A percentile compares a stretch with the other conserved stretches of the same genome.
Conservation (phyloP, 1,139 yeast genomes). For the Suhomyces chickasaworum region DNA sequence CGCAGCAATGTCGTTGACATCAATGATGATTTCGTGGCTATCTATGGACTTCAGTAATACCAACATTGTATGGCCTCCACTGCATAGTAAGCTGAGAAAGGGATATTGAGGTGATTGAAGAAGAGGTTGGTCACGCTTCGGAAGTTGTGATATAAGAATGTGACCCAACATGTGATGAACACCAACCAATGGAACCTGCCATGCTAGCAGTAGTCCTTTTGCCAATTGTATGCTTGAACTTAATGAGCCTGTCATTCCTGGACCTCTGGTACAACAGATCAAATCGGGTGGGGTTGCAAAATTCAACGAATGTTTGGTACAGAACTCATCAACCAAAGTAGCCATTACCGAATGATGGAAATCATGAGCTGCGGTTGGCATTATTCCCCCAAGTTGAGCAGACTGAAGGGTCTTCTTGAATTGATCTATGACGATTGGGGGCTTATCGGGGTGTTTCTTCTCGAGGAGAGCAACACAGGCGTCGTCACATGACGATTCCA, state of each 20-base stretch:
- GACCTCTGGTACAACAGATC: constrained; percentile 91
- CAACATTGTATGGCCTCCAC: constrained; percentile 95
- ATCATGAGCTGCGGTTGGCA: constrained; percentile 81
- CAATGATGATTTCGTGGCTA: constrained; percentile 71
- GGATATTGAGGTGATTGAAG: constrained; percentile 62
- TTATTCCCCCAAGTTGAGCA: constrained; percentile 72
- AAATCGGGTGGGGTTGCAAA: constrained; percentile 59
- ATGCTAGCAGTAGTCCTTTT: constrained; percentile 79
- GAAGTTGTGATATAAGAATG: constrained; percentile 66
- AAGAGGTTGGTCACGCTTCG: constrained; percentile 36
- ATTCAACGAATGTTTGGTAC: constrained; percentile 27
- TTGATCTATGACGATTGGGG: constrained; percentile 62
- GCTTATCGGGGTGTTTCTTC: constrained; percentile 32
- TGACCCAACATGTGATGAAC: constrained; percentile 98
- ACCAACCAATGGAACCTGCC: constrained; percentile 77
- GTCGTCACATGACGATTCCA: constrained; percentile 96
- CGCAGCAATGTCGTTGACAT: constrained; percentile 85
- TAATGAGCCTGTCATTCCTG: constrained; percentile 93
- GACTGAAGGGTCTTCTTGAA: constrained; percentile 69
- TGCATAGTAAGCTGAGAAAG: constrained; percentile 73
- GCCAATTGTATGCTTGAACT: constrained; percentile 83
- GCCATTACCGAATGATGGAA: constrained; percentile 71
- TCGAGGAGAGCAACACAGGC: constrained; percentile 82
- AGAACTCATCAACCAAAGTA: constrained; percentile 30
- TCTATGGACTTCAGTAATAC: constrained; percentile 63